These are phyloP conservation scores for Heterobasidion annosum DNA, from an alignment of 1,284 basidiomycete species.

Conservation along the genomic window DNA sequence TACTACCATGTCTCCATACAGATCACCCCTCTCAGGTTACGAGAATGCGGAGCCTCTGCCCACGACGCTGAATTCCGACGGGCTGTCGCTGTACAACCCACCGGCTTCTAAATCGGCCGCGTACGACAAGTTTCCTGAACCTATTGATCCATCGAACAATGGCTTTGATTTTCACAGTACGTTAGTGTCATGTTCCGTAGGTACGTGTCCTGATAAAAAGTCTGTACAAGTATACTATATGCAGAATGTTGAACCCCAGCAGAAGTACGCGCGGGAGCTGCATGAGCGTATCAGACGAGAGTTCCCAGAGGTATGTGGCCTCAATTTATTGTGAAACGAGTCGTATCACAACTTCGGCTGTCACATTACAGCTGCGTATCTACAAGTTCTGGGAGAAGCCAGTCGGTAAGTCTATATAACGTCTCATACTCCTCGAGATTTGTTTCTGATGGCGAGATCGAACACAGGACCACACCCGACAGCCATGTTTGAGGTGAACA, in stretches of 20 bases:
- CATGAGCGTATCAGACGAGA: constrained; percentile 58
- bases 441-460: too few species aligned
- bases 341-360: background rate
- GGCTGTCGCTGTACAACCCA: constrained; percentile 47
- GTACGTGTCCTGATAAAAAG: background rate
- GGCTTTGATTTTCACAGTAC: constrained; percentile 64
- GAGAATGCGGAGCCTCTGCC: constrained; percentile 41
- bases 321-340: too few species aligned
- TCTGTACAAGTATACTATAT: constrained; percentile 53
- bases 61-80: constrained; percentile 40
- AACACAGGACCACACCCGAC: constrained; percentile 47
- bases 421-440: background rate
- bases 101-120: constrained; percentile 34
- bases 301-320: constrained; percentile 55
- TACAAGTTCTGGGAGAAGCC: constrained; percentile 58
- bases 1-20: constrained; percentile 6
- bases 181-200: constrained; percentile 12
- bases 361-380: constrained; percentile 42
- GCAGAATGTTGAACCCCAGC: constrained; percentile 33
- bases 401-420: constrained; percentile 31
- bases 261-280: constrained; percentile 45
- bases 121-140: constrained; percentile 45
- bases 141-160: constrained; percentile 42
- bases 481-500: constrained; percentile 66
- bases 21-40: constrained; percentile 35